Percentiles rank a stretch among this genome's conserved stretches.
phyloP scores from a whole-genome alignment of 495 filamentous ascomycete genomes.

The Chaetomium cochliodes region DNA sequence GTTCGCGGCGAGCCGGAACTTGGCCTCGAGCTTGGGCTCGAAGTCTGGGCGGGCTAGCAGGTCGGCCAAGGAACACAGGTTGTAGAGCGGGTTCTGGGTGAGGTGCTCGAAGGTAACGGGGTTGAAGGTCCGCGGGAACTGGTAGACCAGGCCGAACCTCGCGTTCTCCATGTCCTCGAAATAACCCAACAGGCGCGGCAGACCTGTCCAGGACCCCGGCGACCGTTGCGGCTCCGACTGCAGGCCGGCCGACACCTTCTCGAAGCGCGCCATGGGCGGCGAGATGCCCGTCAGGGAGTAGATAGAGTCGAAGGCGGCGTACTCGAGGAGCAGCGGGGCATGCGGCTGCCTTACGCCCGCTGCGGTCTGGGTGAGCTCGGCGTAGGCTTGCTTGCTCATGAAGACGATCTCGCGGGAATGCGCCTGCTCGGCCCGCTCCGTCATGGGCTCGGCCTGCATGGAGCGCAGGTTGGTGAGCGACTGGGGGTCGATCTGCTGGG shows the following conservation, averaged over 20 bases:
- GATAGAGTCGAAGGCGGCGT: slow-evolving; percentile 61
- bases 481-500: slow-evolving; percentile 51
- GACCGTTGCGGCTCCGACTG: slow-evolving; percentile 54
- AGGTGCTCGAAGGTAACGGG: slow-evolving; percentile 55
- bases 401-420: slow-evolving; percentile 52
- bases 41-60: slow-evolving; percentile 54
- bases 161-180: slow-evolving; percentile 76
- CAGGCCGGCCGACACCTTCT: slow-evolving; percentile 59
- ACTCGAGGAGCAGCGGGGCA: slow-evolving; percentile 64
- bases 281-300: slow-evolving; percentile 63
- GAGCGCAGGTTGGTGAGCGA: slow-evolving; percentile 44
- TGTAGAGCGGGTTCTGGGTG: slow-evolving; percentile 50
- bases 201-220: slow-evolving; percentile 60
- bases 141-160: slow-evolving; percentile 78
- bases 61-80: slow-evolving; percentile 49
- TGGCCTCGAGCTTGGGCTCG: slow-evolving; percentile 65
- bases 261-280: slow-evolving; percentile 62
- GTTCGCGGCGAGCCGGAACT: slow-evolving; percentile 80
- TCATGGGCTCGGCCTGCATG: slow-evolving; percentile 45
- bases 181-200: slow-evolving; percentile 70
- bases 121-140: slow-evolving; percentile 67
- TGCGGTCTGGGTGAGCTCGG: slow-evolving; percentile 39
- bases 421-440: slow-evolving; percentile 34
- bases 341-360: slow-evolving; percentile 34
- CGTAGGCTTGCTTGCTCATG: slow-evolving; percentile 50